A percentile compares a stretch with the other conserved stretches of the same genome.
These are phyloP conservation scores for Xylaria hypoxylon DNA, from an alignment of 2,329 filamentous ascomycete genomes.

Conservation along the genomic window DNA sequence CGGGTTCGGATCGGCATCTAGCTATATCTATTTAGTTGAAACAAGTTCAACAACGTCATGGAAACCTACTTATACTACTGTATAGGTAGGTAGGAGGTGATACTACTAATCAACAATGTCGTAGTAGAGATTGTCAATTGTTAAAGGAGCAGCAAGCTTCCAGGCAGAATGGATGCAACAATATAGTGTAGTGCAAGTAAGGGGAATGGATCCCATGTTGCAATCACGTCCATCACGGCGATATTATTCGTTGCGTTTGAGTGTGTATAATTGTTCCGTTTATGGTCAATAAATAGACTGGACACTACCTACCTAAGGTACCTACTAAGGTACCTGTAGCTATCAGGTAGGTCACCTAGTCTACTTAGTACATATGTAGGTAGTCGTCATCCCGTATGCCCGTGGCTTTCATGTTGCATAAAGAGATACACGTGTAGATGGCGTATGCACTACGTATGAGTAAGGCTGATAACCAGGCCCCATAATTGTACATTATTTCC, in stretches of 20 bases:
- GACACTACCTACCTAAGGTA: too few relatives aligned
- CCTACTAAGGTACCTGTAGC: too few relatives aligned
- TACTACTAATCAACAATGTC: slow-evolving; percentile 1
- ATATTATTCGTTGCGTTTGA: slow-evolving; percentile 9
- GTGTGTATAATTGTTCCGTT: neutral
- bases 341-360: too few relatives aligned
- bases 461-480: neutral
- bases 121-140: slow-evolving; percentile 2
- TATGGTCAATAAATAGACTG: neutral
- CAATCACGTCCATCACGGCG: slow-evolving; percentile 23
- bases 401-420: neutral
- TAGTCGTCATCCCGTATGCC: slow-evolving; percentile 4
- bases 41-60: slow-evolving; percentile 2
- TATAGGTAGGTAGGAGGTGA: neutral
- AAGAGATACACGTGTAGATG: slow-evolving; percentile 9
- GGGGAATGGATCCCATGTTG: slow-evolving; percentile 17
- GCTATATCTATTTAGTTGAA: slow-evolving; percentile 2
- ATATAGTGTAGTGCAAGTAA: neutral
- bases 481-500: neutral
- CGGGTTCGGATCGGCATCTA: slow-evolving; percentile 10
- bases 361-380: too few relatives aligned
- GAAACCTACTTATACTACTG: neutral
- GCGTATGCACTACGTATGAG: slow-evolving; percentile 5
- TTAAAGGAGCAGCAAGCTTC: neutral
- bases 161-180: neutral